phyloP scores from a whole-genome alignment of 1,284 basidiomycete genomes.

The Sporisorium graminicola region DNA sequence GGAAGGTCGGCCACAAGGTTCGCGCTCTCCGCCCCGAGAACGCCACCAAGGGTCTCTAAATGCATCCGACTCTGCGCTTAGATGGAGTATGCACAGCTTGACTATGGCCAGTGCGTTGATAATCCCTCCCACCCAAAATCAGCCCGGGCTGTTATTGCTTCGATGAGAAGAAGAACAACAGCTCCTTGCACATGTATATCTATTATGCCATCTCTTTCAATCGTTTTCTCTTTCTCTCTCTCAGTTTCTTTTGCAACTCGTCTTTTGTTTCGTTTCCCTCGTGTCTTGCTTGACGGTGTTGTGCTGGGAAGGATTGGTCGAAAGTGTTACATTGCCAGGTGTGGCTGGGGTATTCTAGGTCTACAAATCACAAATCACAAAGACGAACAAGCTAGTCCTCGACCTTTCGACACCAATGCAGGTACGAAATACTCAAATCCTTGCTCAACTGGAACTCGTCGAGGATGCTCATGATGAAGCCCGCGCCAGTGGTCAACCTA shows the following conservation, averaged over 20 bases:
- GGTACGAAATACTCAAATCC: conserved; percentile 31
- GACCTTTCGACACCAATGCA: conserved; percentile 36
- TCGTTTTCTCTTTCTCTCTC: neutral
- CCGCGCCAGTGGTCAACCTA: conserved; percentile 23
- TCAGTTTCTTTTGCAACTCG: neutral
- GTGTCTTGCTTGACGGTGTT: neutral
- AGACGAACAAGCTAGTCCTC: too few species aligned
- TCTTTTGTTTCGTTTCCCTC: conserved; percentile 1
- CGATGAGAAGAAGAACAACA: neutral
- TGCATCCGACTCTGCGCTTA: too few species aligned
- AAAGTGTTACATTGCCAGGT: too few species aligned
- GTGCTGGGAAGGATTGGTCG: neutral
- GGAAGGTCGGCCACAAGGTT: conserved; percentile 71
- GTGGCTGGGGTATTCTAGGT: neutral
- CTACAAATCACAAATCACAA: neutral
- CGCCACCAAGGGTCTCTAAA: conserved; percentile 53
- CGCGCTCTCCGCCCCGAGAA: conserved; percentile 65
- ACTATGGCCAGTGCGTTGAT: neutral
- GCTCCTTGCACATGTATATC: neutral
- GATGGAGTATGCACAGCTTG: too few species aligned
- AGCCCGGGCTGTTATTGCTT: neutral
- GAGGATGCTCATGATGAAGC: conserved; percentile 25
- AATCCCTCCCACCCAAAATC: neutral
- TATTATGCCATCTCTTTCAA: neutral
- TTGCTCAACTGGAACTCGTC: conserved; percentile 17